Percentiles rank a stretch among this genome's conserved stretches.
Evolutionary conservation across 371 early-diverging fungal genomes (phyloP).

Genomic region (Haplosporangium sp.): DNA sequence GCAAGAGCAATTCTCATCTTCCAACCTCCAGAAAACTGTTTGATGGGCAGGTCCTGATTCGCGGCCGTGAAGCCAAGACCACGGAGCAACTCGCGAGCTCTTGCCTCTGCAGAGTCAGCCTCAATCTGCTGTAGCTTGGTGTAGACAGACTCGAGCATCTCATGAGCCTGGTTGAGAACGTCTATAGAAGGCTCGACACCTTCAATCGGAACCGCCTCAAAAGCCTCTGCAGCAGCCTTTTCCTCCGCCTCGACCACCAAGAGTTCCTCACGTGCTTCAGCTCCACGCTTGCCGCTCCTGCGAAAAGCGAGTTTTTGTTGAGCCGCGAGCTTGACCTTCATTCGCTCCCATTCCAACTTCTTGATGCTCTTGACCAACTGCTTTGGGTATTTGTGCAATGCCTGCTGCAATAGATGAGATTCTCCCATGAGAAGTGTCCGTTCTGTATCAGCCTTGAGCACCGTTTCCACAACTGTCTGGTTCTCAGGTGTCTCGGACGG

Average conservation of each 20-base stretch:
- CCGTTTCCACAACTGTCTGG: constrained; percentile 70
- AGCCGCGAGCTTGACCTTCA: constrained; percentile 56
- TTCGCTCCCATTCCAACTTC: constrained; percentile 53
- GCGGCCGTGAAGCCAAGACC: constrained; percentile 72
- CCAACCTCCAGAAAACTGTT: constrained; percentile 90
- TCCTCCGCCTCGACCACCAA: constrained; percentile 63
- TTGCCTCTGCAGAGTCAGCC: constrained; percentile 62
- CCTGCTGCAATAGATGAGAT: constrained; percentile 57
- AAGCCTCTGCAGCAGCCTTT: constrained; percentile 58
- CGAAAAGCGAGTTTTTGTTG: constrained; percentile 77
- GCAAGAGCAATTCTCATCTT: constrained; percentile 88
- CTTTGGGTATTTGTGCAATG: constrained; percentile 56
- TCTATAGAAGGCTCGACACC: constrained; percentile 59
- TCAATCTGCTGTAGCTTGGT: constrained; percentile 61
- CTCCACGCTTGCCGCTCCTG: constrained; percentile 84
- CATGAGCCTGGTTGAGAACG: constrained; percentile 65
- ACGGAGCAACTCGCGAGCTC: constrained; percentile 69
- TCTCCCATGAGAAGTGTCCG: constrained; percentile 53
- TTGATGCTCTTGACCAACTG: constrained; percentile 49
- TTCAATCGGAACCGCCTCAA: constrained; percentile 31
- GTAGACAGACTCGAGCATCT: constrained; percentile 67
- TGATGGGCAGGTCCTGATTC: constrained; percentile 57
- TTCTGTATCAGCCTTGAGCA: constrained; percentile 78
- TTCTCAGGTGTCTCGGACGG: constrained; percentile 62
- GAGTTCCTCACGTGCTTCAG: constrained; percentile 68